Evolutionary conservation across 306 rosid species (phyloP).

Genomic region (Vigna unguiculata): DNA sequence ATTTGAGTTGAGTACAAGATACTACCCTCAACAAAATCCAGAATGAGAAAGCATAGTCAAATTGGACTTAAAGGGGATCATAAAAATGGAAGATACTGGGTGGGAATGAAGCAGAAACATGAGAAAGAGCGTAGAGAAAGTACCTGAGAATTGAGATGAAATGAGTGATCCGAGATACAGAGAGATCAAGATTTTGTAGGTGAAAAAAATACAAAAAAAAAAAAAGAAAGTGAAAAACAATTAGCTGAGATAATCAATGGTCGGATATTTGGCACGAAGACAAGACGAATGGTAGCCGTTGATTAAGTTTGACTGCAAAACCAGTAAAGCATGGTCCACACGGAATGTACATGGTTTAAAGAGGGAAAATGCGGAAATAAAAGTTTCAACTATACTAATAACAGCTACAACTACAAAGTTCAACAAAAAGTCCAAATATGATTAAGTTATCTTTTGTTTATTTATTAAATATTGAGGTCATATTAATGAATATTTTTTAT

Average conservation of each 20-base stretch:
- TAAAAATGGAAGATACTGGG: not conserved
- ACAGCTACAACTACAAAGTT: not conserved
- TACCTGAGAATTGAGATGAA: conserved; percentile 44
- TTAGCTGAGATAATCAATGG: conserved; percentile 20
- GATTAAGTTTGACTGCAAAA: conserved; percentile 15
- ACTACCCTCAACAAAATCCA: not conserved
- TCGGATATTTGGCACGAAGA: conserved; percentile 1
- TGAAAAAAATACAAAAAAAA: not conserved
- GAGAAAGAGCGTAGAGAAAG: conserved; percentile 17
- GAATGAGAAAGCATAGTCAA: not conserved
- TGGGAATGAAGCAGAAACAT: not conserved
- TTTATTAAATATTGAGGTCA: not conserved
- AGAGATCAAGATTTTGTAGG: conserved; percentile 22
- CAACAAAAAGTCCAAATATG: not conserved
- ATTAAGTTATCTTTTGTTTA: not conserved
- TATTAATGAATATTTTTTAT: not conserved
- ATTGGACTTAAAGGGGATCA: conserved; percentile 16
- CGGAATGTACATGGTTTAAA: conserved; percentile 4
- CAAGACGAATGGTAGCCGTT: conserved; percentile 17
- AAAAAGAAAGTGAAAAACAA: not conserved
- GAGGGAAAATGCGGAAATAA: not conserved
- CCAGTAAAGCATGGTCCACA: conserved; percentile 36
- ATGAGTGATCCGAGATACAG: conserved; percentile 32
- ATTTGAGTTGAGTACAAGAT: conserved; percentile 5
- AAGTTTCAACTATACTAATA: not conserved